These are phyloP conservation scores for Breynia disticha DNA, from an alignment of 441 rosid genomes.

Conservation along the genomic window DNA sequence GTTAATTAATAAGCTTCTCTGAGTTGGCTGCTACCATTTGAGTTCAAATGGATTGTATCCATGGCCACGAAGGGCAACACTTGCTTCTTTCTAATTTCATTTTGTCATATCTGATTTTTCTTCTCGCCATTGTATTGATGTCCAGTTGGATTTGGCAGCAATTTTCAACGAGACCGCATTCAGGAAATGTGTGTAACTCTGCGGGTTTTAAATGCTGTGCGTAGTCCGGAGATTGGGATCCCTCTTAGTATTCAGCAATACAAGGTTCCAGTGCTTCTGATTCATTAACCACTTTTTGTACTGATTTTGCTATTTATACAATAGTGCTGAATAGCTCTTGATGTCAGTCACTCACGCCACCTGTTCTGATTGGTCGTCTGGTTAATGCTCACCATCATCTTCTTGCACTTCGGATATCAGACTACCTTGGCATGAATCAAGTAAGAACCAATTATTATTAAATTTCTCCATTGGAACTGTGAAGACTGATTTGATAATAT, in stretches of 20 bases:
- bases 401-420: constrained; percentile 85
- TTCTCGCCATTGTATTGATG: constrained; percentile 50
- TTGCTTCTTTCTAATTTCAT: background rate
- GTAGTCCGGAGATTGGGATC: constrained; percentile 70
- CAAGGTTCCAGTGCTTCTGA: constrained; percentile 46
- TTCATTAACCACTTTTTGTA: constrained; percentile 13
- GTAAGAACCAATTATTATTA: constrained; percentile 31
- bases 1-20: too few relatives aligned
- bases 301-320: constrained; percentile 12
- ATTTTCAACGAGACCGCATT: constrained; percentile 82
- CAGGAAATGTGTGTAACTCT: constrained; percentile 91
- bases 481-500: too few relatives aligned
- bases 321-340: constrained; percentile 21
- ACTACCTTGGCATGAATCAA: constrained; percentile 88
- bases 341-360: constrained; percentile 68
- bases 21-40: too few relatives aligned
- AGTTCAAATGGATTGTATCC: background rate
- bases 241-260: constrained; percentile 90
- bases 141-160: constrained; percentile 75
- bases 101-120: constrained; percentile 31
- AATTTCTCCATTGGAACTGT: background rate
- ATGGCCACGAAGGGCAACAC: constrained; percentile 3
- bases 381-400: constrained; percentile 84
- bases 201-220: constrained; percentile 84
- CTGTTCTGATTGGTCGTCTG: constrained; percentile 81